Conservation (phyloP, 768 basidiomycete genomes). For the Boletus sp. region DNA sequence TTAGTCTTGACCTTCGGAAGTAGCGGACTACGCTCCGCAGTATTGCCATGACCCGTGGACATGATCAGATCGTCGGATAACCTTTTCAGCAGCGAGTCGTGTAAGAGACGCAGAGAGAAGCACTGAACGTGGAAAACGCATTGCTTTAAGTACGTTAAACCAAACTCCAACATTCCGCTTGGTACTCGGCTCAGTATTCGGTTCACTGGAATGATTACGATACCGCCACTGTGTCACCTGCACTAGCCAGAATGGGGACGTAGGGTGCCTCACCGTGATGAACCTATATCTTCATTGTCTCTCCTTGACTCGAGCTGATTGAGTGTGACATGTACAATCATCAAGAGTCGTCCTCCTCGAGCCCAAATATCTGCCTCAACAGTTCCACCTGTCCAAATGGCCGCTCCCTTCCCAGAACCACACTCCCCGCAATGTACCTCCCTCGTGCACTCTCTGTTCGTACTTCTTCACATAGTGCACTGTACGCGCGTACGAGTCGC, state of each 20-base stretch:
- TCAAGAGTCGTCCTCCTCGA: conserved; percentile 42
- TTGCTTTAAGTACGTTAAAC: neutral
- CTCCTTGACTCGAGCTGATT: too few species aligned
- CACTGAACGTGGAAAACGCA: neutral
- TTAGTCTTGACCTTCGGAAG: conserved; percentile 6
- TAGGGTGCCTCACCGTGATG: too few species aligned
- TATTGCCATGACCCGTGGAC: neutral
- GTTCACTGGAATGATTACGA: neutral
- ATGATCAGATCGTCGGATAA: neutral
- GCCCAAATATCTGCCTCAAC: conserved; percentile 75
- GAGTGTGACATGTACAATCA: too few species aligned
- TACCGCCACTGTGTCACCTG: neutral
- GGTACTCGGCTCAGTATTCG: neutral
- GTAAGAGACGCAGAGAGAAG: neutral
- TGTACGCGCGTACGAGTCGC: conserved; percentile 68
- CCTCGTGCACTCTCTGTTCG: conserved; percentile 53
- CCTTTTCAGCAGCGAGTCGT: neutral
- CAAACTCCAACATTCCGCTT: too few species aligned
- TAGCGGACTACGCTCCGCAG: conserved; percentile 25
- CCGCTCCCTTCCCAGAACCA: conserved; percentile 76
- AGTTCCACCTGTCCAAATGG: conserved; percentile 78
- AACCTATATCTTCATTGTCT: too few species aligned
- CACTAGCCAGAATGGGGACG: too few species aligned
- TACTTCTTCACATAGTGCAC: conserved; percentile 70
- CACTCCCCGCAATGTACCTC: conserved; percentile 87